Evolutionary conservation across 1,284 basidiomycete genomes (phyloP).

Genomic region (Irpex sp.): DNA sequence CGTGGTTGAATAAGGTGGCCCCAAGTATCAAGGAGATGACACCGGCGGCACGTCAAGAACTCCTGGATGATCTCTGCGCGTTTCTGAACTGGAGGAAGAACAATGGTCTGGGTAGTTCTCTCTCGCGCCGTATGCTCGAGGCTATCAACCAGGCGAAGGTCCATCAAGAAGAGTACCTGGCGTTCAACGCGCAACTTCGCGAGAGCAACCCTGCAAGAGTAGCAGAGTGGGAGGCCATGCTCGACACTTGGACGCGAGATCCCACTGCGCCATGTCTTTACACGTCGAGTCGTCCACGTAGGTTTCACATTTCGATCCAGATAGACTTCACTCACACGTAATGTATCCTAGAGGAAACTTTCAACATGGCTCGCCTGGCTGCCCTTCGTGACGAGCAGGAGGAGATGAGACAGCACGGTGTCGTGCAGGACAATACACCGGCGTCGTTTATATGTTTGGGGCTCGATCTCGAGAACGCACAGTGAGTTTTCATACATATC

Average conservation of each 20-base stretch:
- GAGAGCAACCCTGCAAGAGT: background rate
- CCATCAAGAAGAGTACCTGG: background rate
- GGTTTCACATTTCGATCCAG: too few relatives aligned
- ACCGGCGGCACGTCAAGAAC: slow-evolving; percentile 20
- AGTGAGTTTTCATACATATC: slow-evolving; percentile 10
- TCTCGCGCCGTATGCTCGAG: background rate
- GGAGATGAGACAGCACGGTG: slow-evolving; percentile 6
- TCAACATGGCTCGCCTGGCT: slow-evolving; percentile 6
- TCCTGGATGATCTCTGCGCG: slow-evolving; percentile 25
- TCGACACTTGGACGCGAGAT: slow-evolving; percentile 7
- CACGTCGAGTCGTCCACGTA: background rate
- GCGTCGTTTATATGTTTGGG: slow-evolving; percentile 10
- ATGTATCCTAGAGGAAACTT: background rate
- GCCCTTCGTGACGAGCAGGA: slow-evolving; percentile 11
- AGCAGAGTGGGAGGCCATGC: background rate
- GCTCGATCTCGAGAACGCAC: slow-evolving; percentile 12
- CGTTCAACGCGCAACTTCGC: background rate
- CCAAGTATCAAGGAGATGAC: slow-evolving; percentile 25
- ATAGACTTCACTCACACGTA: too few relatives aligned
- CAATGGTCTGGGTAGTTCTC: slow-evolving; percentile 8
- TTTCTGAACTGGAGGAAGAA: slow-evolving; percentile 29
- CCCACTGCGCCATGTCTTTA: background rate
- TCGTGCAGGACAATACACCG: slow-evolving; percentile 4
- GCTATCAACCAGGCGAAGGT: background rate
- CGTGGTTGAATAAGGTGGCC: slow-evolving; percentile 17